A percentile compares a stretch with the other conserved stretches of the same genome.
These are phyloP conservation scores for Colletotrichum gloeosporioides DNA, from an alignment of 2,329 filamentous ascomycete species.

Conservation along the genomic window DNA sequence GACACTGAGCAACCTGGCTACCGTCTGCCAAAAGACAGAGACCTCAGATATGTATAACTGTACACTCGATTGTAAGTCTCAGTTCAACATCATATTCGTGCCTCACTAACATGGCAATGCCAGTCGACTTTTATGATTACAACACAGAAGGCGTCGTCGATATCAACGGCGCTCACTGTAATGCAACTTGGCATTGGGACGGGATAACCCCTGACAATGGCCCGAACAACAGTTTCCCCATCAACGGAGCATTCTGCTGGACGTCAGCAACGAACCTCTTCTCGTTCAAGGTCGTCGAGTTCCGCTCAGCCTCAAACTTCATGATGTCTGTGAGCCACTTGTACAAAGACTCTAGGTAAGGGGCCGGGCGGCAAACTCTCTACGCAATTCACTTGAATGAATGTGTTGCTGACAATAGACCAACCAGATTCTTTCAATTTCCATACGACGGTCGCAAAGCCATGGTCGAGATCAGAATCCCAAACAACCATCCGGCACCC, in stretches of 20 bases:
- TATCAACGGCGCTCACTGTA: conserved; percentile 23
- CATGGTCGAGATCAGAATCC: conserved; percentile 10
- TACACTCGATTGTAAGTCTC: conserved; percentile 8
- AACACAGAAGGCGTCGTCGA: conserved; percentile 21
- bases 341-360: conserved; percentile 19
- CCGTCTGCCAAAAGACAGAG: not conserved
- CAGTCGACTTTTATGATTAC: conserved; percentile 23
- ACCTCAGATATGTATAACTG: conserved; percentile 2
- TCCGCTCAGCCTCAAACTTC: conserved; percentile 20
- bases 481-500: not conserved
- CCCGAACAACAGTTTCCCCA: conserved; percentile 30
- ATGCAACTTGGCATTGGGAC: conserved; percentile 28
- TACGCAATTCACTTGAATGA: not conserved
- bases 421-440: not conserved
- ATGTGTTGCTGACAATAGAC: not conserved
- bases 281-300: conserved; percentile 16
- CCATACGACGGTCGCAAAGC: conserved; percentile 11
- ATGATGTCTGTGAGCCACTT: conserved; percentile 14
- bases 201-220: conserved; percentile 23
- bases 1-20: conserved; percentile 14
- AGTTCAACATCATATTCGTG: too few relatives aligned
- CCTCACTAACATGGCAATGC: not conserved
- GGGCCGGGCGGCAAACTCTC: not conserved
- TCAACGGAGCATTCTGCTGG: conserved; percentile 17
- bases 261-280: conserved; percentile 3